phyloP scores from a whole-genome alignment of 805 yeast genomes.

The Phaffomyces opuntiae region DNA sequence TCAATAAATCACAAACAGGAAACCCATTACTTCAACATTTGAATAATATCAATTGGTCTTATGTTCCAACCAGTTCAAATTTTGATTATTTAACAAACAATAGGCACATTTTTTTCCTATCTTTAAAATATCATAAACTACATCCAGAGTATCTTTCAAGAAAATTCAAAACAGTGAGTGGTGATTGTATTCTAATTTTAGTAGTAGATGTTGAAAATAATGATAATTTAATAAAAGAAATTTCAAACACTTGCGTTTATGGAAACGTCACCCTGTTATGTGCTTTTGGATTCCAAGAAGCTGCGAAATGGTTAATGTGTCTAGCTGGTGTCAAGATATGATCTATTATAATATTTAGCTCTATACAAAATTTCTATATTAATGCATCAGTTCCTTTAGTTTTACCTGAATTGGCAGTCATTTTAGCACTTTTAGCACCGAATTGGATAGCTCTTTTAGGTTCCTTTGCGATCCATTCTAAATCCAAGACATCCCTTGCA shows the following conservation, averaged over 20 bases:
- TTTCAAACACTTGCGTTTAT: conserved; percentile 33
- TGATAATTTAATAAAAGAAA: conserved; percentile 35
- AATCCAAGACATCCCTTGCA: conserved; percentile 42
- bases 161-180: background rate
- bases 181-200: conserved; percentile 47
- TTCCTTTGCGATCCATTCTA: conserved; percentile 58
- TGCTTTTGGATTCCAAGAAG: conserved; percentile 45
- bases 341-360: background rate
- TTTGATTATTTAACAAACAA: conserved; percentile 63
- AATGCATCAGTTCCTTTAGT: conserved; percentile 63
- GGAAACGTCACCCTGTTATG: conserved; percentile 34
- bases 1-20: conserved; percentile 62
- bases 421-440: conserved; percentile 92
- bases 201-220: conserved; percentile 61
- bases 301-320: conserved; percentile 37
- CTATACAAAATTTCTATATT: background rate
- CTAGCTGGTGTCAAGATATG: conserved; percentile 14
- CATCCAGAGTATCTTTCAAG: conserved; percentile 62
- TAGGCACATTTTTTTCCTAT: conserved; percentile 51
- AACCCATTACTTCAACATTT: conserved; percentile 59
- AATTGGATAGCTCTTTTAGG: conserved; percentile 93
- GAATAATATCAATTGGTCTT: conserved; percentile 48
- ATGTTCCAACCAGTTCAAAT: conserved; percentile 36
- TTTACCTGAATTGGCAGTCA: conserved; percentile 65
- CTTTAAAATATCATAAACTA: conserved; percentile 66